Percentiles rank a stretch among this genome's conserved stretches.
phyloP scores from a whole-genome alignment of 176 grass and related monocot genomes.

The Paspalum vaginatum region DNA sequence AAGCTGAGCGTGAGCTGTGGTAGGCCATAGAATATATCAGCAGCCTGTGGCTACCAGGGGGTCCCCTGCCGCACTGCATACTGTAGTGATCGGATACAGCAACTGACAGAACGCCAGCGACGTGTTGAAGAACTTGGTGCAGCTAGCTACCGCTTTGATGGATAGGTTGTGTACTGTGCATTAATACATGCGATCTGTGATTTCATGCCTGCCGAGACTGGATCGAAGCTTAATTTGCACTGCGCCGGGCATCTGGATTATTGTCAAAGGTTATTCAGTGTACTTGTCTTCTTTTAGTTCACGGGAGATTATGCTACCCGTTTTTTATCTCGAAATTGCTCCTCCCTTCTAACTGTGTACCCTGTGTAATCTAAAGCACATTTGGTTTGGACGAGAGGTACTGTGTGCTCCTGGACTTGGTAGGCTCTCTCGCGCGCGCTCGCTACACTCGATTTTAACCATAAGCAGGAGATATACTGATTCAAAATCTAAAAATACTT shows the following conservation, averaged over 20 bases:
- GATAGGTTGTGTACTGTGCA: conserved; percentile 1
- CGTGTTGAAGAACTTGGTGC: background rate
- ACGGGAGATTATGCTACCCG: background rate
- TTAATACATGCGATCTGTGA: background rate
- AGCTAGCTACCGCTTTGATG: background rate
- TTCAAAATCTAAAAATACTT: too few relatives aligned
- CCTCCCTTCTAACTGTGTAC: background rate
- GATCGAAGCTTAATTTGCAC: too few relatives aligned
- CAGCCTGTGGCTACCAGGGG: background rate
- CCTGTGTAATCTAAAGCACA: too few relatives aligned
- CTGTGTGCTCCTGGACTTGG: too few relatives aligned
- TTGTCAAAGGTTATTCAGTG: too few relatives aligned
- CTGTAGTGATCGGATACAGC: background rate
- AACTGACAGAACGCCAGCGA: conserved; percentile 11
- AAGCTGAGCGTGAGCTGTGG: background rate
- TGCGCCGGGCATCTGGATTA: too few relatives aligned
- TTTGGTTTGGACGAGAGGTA: too few relatives aligned
- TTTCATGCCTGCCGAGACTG: background rate
- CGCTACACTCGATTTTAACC: too few relatives aligned
- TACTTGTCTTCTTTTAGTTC: background rate
- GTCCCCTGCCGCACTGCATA: background rate
- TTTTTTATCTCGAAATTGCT: background rate
- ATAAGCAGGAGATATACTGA: too few relatives aligned
- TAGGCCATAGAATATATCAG: background rate
- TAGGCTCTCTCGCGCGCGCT: too few relatives aligned